Base-by-base conservation (phyloP, 768 basidiomycete species). In the Boletus pseudo-olivaceus region DNA sequence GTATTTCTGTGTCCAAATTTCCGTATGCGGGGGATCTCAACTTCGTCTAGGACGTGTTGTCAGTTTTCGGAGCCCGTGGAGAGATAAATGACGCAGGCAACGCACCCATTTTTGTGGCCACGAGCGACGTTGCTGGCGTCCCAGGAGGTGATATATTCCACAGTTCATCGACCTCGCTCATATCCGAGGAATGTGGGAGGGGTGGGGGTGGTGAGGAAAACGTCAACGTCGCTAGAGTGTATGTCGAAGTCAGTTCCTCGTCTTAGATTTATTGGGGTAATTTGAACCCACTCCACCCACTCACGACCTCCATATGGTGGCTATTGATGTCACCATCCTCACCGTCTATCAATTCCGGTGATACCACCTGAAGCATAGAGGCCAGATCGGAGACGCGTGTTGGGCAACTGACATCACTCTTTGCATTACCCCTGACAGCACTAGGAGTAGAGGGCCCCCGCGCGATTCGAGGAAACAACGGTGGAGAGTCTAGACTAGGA, bases 261-360 rank as follows among this genome's bases (percentile, higher is more conserved):
- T 30, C 4, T 20, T 32, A 30, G 32, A 54, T 40, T 7, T 43
- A 47, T 29, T 5, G 54, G 45, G 35, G 43, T 17, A 15, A 55
- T 48, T 34, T 56, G 44, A 40, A 76, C 79, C 41, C 62, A 88
- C 88, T 66, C 84, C 85, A 85, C 29, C 85, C 87, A 66, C 82
- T 76, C 1, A 87, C 78, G 33, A 87, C 61, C 9, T 76, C 70
- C 75, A 89, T 78, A 64, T 82, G 80, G 47, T 76, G 75, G 33
- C 62, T 63, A n/a, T 75, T 69, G 7, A 81, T 55, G 45, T 82
- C 78, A 4, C 67, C 68, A 23, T 79, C 77, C 34, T 75, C 69
- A 45, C 78, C 72, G 39, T 75, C 70, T 43, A 67, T 61, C 42
- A 71, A 53, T 42, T 66, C 58, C 11, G 54, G 57, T 34, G 64